Conservation (phyloP, 257 asterid species). For the Fraxinus excelsior region DNA sequence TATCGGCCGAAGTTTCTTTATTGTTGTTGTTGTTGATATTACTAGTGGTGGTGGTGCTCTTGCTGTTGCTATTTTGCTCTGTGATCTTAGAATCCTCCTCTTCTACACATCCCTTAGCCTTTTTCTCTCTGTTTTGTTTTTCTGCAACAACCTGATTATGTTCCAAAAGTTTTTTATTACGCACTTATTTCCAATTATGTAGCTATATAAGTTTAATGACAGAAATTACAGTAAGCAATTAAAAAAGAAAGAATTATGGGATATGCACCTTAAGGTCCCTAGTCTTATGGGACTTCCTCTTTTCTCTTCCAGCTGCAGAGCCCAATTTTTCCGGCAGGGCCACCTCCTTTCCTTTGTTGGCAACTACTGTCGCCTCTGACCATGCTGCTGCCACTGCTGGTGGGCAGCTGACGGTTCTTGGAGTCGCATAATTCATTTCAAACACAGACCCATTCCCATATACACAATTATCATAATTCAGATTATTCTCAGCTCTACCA, state of each 20-base stretch:
- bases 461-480: conserved; percentile 24
- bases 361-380: conserved; percentile 24
- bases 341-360: conserved; percentile 32
- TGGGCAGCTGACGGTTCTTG: conserved; percentile 65
- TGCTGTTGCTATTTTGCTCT: conserved; percentile 50
- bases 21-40: conserved; percentile 25
- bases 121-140: conserved; percentile 55
- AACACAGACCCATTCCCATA: conserved; percentile 32
- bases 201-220: neutral
- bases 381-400: conserved; percentile 41
- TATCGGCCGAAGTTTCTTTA: conserved; percentile 32
- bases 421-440: conserved; percentile 40
- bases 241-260: conserved; percentile 10
- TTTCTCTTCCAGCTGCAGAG: conserved; percentile 40
- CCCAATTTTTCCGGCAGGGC: conserved; percentile 28
- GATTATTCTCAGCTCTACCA: conserved; percentile 18
- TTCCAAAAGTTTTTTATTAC: neutral
- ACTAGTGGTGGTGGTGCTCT: conserved; percentile 26
- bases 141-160: conserved; percentile 43
- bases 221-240: neutral
- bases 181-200: neutral
- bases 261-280: conserved; percentile 48
- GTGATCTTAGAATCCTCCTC: conserved; percentile 54
- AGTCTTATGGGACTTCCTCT: conserved; percentile 57
- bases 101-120: conserved; percentile 43